phyloP scores from a whole-genome alignment of 2,329 filamentous ascomycete species.

The Diaporthe citri region DNA sequence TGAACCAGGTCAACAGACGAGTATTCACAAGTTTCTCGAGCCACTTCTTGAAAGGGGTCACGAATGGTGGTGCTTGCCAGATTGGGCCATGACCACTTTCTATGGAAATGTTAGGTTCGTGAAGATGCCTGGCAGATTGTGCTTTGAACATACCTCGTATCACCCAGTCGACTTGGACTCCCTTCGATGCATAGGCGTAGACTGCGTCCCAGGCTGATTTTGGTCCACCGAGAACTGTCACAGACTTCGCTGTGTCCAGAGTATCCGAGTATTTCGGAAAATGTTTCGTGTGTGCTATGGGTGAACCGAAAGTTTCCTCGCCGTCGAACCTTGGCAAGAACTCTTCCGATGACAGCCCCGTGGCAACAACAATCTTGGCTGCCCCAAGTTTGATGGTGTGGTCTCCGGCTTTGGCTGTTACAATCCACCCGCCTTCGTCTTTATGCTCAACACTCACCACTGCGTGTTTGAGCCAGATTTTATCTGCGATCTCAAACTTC shows the following conservation, averaged over 20 bases:
- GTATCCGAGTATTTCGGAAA: conserved; percentile 56
- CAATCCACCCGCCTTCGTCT: conserved; percentile 56
- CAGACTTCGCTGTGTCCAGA: conserved; percentile 55
- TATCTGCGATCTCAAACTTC: conserved; percentile 55
- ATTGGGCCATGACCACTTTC: conserved; percentile 66
- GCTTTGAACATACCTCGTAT: conserved; percentile 60
- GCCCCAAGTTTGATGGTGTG: conserved; percentile 50
- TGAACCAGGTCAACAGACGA: conserved; percentile 79
- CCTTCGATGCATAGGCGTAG: conserved; percentile 69
- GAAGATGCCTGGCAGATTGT: not conserved
- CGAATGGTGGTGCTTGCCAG: conserved; percentile 70
- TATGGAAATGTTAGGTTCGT: not conserved
- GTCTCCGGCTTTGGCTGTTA: conserved; percentile 48
- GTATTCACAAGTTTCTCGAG: conserved; percentile 76
- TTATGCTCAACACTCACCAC: conserved; percentile 59
- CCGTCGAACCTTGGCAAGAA: conserved; percentile 62
- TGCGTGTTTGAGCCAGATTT: conserved; percentile 55
- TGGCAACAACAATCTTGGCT: conserved; percentile 65
- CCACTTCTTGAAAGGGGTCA: conserved; percentile 76
- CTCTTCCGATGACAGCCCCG: conserved; percentile 65
- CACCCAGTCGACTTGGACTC: conserved; percentile 70
- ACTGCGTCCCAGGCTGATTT: conserved; percentile 77
- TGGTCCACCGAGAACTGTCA: conserved; percentile 71
- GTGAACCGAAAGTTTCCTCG: conserved; percentile 58
- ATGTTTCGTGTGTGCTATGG: conserved; percentile 64